A percentile compares a stretch with the other conserved stretches of the same genome.
Conservation (phyloP, 2,329 filamentous ascomycete species). For the Onygena corvina region DNA sequence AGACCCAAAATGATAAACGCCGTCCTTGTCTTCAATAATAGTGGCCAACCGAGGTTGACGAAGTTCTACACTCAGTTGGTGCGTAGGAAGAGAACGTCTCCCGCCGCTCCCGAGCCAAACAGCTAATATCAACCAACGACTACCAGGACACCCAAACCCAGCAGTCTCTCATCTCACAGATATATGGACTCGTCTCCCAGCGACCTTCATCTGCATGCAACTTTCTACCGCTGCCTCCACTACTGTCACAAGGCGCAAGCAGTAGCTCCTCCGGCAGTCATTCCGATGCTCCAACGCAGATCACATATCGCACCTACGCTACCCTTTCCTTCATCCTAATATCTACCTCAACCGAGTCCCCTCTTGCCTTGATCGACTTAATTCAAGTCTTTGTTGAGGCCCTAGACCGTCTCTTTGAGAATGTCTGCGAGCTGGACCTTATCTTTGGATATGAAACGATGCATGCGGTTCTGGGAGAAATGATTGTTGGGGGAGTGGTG, state of each 20-base stretch:
- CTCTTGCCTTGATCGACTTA: constrained; percentile 84
- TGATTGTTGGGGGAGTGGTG: constrained; percentile 91
- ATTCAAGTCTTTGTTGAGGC: constrained; percentile 98
- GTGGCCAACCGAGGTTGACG: constrained; percentile 87
- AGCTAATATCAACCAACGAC: constrained; percentile 2
- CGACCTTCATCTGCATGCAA: constrained; percentile 89
- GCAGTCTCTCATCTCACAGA: constrained; percentile 91
- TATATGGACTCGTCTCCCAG: constrained; percentile 89
- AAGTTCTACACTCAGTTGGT: constrained; percentile 99
- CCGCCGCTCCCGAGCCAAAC: not conserved
- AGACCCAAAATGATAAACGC: constrained; percentile 78
- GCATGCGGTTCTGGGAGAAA: constrained; percentile 79
- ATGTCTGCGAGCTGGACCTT: constrained; percentile 93
- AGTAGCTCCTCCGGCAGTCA: constrained; percentile 43
- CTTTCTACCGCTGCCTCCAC: constrained; percentile 70
- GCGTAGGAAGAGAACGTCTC: constrained; percentile 19
- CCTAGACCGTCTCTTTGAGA: constrained; percentile 88
- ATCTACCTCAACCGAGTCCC: constrained; percentile 88
- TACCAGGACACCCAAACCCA: constrained; percentile 87
- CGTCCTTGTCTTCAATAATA: constrained; percentile 96
- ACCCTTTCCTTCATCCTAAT: constrained; percentile 99
- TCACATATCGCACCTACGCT: constrained; percentile 96
- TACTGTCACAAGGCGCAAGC: constrained; percentile 44
- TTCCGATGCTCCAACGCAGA: constrained; percentile 84
- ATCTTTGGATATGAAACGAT: constrained; percentile 99